Base-by-base conservation (phyloP, 176 grass and related monocot species). In the Rhynchospora breviuscula region DNA sequence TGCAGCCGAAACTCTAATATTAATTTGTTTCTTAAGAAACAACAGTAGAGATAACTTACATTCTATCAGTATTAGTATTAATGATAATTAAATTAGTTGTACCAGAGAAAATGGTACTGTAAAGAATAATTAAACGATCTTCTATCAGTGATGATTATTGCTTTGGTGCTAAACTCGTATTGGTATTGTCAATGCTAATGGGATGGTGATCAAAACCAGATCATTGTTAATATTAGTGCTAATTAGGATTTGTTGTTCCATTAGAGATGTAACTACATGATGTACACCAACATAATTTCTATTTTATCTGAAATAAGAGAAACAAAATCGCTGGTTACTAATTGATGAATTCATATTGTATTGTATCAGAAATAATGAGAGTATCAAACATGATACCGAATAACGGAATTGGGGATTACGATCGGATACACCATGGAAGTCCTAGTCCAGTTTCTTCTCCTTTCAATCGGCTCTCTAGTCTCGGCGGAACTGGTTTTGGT, bases 381-480 rank as follows among this genome's bases (percentile, higher is more conserved):
- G 92, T 94, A 77, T 91, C 92, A 22, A 87, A 53, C 81, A 80
- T 97, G 85, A 74, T 89, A 26, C 69, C 81, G 1, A 87, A 88
- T 81, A 87, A 88, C 54, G 90, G 88, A 29, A 88, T 94, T 76
- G 90, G 83, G 17, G 88, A 97, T 56, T 94, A 87, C 22, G 88
- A 92, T 25, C 88, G 88, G 87, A 8, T 91, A 56, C 87, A 83
- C 2, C 7, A 83, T 5, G 81, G 88, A 61, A 97, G 90, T 56
- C 92, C 87, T 19, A 97, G 91, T 77, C 92, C 91, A 49, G 91
- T 97, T 84, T 92, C 92, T 78, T 87, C 88, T 83, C 83, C 80
- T 23, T 84, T 89, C 72, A 83, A 89, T 53, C 87, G 78, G 21
- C 88, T 94, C 82, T 86, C 85, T 64, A 94, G 84, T 86, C 89